Conservation (phyloP, 352 stramenopile genomes). For the Globisporangium rhizosaccharum region DNA sequence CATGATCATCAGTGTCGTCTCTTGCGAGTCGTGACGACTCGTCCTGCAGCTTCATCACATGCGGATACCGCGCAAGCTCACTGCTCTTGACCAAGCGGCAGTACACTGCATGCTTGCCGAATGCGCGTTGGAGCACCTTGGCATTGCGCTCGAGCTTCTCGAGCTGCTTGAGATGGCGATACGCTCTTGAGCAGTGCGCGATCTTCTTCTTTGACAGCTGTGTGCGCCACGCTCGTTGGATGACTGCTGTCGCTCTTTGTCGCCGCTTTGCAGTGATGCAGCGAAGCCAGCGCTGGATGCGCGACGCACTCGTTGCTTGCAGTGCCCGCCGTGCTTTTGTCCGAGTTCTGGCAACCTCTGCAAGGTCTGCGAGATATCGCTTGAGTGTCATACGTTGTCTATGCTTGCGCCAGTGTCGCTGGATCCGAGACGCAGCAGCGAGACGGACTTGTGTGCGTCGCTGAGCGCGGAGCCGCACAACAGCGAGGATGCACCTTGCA, state of each 20-base stretch:
- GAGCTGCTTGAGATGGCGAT: slow-evolving; percentile 24
- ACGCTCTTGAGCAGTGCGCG: slow-evolving; percentile 18
- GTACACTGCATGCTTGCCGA: slow-evolving; percentile 26
- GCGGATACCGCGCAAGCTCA: slow-evolving; percentile 26
- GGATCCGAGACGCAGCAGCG: slow-evolving; percentile 29
- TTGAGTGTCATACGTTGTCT: slow-evolving; percentile 6
- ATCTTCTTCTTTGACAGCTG: slow-evolving; percentile 32
- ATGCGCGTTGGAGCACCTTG: slow-evolving; percentile 35
- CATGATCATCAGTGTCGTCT: neutral
- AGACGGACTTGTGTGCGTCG: slow-evolving; percentile 13
- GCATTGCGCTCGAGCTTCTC: slow-evolving; percentile 28
- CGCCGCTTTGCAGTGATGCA: neutral
- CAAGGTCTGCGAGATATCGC: slow-evolving; percentile 14
- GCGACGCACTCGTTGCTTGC: neutral
- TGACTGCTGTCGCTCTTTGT: slow-evolving; percentile 12
- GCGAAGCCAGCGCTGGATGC: slow-evolving; percentile 34
- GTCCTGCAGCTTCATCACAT: slow-evolving; percentile 16
- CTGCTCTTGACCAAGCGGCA: slow-evolving; percentile 20
- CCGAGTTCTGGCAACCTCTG: slow-evolving; percentile 16
- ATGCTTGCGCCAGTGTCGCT: slow-evolving; percentile 23
- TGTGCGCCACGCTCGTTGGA: slow-evolving; percentile 48
- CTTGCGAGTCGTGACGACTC: neutral
- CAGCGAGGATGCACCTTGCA: slow-evolving; percentile 32
- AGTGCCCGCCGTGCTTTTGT: slow-evolving; percentile 7
- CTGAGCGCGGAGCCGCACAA: slow-evolving; percentile 16